A percentile compares a stretch with the other conserved stretches of the same genome.
These are phyloP conservation scores for Penicillium riverlandense DNA, from an alignment of 495 filamentous ascomycete genomes.

Conservation along the genomic window DNA sequence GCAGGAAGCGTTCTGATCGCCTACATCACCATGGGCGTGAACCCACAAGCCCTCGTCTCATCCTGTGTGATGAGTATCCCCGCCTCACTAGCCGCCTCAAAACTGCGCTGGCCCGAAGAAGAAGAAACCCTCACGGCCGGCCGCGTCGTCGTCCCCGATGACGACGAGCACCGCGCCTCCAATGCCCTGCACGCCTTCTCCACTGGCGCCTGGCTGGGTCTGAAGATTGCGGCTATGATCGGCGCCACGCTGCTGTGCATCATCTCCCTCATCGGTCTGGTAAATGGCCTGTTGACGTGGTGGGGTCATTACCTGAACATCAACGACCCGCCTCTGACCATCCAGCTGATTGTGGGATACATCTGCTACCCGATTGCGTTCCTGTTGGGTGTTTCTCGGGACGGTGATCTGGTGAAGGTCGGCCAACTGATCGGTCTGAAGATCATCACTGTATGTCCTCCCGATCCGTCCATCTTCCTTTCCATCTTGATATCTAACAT, in stretches of 20 bases:
- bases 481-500: neutral
- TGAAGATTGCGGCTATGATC: conserved; percentile 88
- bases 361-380: conserved; percentile 79
- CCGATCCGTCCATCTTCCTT: neutral
- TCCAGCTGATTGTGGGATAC: conserved; percentile 76
- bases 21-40: conserved; percentile 74
- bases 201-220: conserved; percentile 78
- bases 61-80: conserved; percentile 87
- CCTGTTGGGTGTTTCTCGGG: conserved; percentile 73
- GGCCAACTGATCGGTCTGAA: conserved; percentile 76
- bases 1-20: conserved; percentile 71
- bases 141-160: conserved; percentile 67
- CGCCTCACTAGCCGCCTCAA: conserved; percentile 76
- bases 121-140: conserved; percentile 80
- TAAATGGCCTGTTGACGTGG: conserved; percentile 77
- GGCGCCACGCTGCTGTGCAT: conserved; percentile 72
- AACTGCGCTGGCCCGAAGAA: conserved; percentile 81
- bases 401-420: conserved; percentile 64
- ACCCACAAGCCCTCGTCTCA: conserved; percentile 81
- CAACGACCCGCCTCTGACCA: conserved; percentile 56
- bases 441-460: conserved; percentile 54
- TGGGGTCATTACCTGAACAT: conserved; percentile 83
- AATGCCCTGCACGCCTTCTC: conserved; percentile 83
- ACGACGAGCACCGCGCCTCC: conserved; percentile 55
- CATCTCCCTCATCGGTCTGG: conserved; percentile 68